These are phyloP conservation scores for Komagataella pastoris DNA, from an alignment of 805 yeast species.

Conservation along the genomic window DNA sequence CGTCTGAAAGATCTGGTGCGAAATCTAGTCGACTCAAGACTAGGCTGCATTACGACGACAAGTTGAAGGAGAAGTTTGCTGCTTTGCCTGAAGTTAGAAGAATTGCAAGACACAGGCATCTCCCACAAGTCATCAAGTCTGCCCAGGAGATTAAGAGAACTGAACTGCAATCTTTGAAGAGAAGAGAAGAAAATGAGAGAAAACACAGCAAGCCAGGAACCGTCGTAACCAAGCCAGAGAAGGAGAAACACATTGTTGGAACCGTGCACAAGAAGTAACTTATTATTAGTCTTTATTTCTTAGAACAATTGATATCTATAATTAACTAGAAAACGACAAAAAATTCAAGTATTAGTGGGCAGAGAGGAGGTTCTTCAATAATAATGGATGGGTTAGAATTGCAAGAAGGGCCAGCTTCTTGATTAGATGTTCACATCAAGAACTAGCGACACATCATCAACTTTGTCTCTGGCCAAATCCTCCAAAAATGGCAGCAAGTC, in stretches of 20 bases:
- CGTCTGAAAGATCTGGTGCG: conserved; percentile 73
- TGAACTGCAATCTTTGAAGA: conserved; percentile 62
- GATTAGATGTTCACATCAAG: conserved; percentile 53
- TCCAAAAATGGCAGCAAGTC: conserved; percentile 86
- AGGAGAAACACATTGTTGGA: conserved; percentile 80
- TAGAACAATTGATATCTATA: background rate
- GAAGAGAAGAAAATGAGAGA: conserved; percentile 74
- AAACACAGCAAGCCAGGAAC: conserved; percentile 58
- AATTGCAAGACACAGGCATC: conserved; percentile 83
- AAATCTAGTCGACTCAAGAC: conserved; percentile 70
- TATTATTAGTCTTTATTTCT: background rate
- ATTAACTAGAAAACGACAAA: background rate
- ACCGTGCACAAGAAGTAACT: conserved; percentile 43
- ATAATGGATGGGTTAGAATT: background rate
- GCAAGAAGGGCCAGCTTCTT: background rate
- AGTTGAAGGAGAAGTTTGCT: conserved; percentile 83
- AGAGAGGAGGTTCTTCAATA: background rate
- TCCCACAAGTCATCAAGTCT: conserved; percentile 78
- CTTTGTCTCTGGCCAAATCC: conserved; percentile 60
- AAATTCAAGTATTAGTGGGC: background rate
- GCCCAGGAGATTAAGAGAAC: conserved; percentile 75
- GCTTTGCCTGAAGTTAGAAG: conserved; percentile 94
- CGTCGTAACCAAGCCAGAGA: conserved; percentile 50
- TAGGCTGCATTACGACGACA: conserved; percentile 82
- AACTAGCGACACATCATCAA: conserved; percentile 76